Conservation (phyloP, 768 basidiomycete species). For the Crepidotus variabilis region DNA sequence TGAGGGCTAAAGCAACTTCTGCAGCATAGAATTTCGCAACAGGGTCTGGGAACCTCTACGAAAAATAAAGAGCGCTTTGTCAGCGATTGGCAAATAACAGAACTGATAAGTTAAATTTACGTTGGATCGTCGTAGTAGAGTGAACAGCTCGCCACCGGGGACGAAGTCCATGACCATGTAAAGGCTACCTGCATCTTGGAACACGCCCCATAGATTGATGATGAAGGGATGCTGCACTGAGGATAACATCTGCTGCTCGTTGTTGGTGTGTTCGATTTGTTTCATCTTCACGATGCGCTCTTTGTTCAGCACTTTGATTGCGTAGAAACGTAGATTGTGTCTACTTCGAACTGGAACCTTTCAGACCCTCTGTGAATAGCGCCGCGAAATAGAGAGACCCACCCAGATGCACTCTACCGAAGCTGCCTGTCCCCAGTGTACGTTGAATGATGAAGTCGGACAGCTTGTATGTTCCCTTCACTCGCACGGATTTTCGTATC, state of each 20-base stretch:
- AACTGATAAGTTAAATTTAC: constrained; percentile 39
- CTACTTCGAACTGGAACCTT: constrained; percentile 70
- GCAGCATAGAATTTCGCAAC: constrained; percentile 98
- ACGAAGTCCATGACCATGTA: constrained; percentile 99
- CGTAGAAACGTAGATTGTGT: constrained; percentile 94
- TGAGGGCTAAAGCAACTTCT: constrained; percentile 89
- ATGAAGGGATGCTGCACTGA: constrained; percentile 90
- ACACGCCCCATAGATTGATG: constrained; percentile 94
- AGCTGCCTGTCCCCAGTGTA: constrained; percentile 91
- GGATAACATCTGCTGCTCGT: constrained; percentile 84
- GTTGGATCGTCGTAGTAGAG: constrained; percentile 84
- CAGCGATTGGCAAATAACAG: constrained; percentile 9
- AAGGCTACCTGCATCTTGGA: constrained; percentile 88
- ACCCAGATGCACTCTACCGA: constrained; percentile 95
- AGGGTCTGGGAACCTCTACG: constrained; percentile 89
- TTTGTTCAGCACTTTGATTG: constrained; percentile 92
- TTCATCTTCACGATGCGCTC: constrained; percentile 90
- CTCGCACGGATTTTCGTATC: constrained; percentile 28
- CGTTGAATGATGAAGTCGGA: constrained; percentile 77
- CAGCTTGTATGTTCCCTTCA: constrained; percentile 68
- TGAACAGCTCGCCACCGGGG: constrained; percentile 95
- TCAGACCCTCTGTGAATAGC: constrained; percentile 8
- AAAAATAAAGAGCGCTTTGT: constrained; percentile 12
- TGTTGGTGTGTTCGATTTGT: constrained; percentile 97
- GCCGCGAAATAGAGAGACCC: constrained; percentile 9